These are phyloP conservation scores for Lentinula aciculospora DNA, from an alignment of 768 basidiomycete species.

Conservation along the genomic window DNA sequence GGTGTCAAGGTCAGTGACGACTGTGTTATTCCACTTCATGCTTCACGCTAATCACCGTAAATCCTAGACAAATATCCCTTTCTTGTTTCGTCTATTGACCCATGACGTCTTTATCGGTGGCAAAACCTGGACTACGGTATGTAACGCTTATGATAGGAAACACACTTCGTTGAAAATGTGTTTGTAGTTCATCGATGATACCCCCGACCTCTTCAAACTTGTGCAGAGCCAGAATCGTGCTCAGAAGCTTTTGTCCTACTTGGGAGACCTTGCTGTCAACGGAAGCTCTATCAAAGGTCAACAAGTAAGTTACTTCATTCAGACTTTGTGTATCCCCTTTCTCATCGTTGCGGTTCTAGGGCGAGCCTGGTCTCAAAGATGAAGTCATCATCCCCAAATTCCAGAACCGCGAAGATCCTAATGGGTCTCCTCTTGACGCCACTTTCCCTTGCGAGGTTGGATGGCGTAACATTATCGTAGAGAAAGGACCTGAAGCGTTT, in stretches of 20 bases:
- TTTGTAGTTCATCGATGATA: slow-evolving; percentile 94
- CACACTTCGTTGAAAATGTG: not conserved
- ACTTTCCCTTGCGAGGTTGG: slow-evolving; percentile 80
- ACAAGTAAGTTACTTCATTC: slow-evolving; percentile 30
- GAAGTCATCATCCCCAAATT: slow-evolving; percentile 84
- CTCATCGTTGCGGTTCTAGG: slow-evolving; percentile 25
- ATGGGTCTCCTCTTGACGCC: slow-evolving; percentile 71
- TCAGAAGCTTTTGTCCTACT: slow-evolving; percentile 93
- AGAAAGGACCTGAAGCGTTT: slow-evolving; percentile 96
- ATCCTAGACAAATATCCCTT: slow-evolving; percentile 92
- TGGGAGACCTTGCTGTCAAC: slow-evolving; percentile 97
- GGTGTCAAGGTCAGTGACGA: slow-evolving; percentile 81
- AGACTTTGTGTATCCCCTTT: not conserved
- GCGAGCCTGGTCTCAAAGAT: slow-evolving; percentile 90
- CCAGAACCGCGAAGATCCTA: slow-evolving; percentile 71
- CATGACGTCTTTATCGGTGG: slow-evolving; percentile 95
- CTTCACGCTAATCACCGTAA: not conserved
- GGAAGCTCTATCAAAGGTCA: slow-evolving; percentile 98
- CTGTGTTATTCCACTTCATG: not conserved
- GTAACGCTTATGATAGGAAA: slow-evolving; percentile 13
- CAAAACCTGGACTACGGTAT: slow-evolving; percentile 95
- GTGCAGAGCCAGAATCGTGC: slow-evolving; percentile 98
- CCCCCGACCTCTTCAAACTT: slow-evolving; percentile 98
- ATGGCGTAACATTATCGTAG: slow-evolving; percentile 98
- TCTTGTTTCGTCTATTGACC: slow-evolving; percentile 96